phyloP scores from a whole-genome alignment of 192 early-diverging fungal species.

The Coemansia sp. region DNA sequence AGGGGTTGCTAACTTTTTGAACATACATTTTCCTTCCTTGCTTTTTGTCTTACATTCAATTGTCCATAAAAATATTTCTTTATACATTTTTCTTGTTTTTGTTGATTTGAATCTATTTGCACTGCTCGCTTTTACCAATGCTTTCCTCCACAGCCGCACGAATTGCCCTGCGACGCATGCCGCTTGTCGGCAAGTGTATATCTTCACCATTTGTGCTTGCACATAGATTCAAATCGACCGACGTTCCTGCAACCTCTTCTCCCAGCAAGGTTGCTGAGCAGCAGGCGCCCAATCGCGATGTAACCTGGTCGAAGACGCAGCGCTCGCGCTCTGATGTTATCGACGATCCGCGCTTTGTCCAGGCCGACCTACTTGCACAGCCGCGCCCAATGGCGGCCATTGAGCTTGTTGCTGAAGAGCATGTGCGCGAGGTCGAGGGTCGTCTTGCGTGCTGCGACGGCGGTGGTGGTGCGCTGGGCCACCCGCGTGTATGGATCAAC shows the following conservation, averaged over 20 bases:
- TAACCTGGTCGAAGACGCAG: conserved; percentile 79
- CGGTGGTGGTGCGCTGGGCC: conserved; percentile 86
- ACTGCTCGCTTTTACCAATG: background rate
- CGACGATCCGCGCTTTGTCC: conserved; percentile 82
- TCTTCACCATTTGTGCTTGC: conserved; percentile 9
- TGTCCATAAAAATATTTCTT: background rate
- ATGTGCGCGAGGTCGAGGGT: conserved; percentile 72
- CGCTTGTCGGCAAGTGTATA: background rate
- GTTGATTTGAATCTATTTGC: background rate
- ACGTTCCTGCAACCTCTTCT: conserved; percentile 13
- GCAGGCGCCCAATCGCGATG: conserved; percentile 75
- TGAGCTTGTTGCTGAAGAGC: conserved; percentile 88
- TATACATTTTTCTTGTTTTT: conserved; percentile 8
- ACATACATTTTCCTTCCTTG: conserved; percentile 2
- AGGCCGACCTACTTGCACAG: conserved; percentile 77
- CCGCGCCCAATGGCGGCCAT: conserved; percentile 88
- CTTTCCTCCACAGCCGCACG: conserved; percentile 14
- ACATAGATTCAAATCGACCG: conserved; percentile 46
- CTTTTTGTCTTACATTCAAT: background rate
- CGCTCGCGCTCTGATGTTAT: conserved; percentile 67
- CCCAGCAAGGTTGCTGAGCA: conserved; percentile 35
- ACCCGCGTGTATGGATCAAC: conserved; percentile 94
- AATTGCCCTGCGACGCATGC: conserved; percentile 26
- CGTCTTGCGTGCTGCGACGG: conserved; percentile 85
- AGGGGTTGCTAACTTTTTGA: no score